Evolutionary conservation across 768 basidiomycete genomes (phyloP).

Genomic region (Termitomyces sp.): DNA sequence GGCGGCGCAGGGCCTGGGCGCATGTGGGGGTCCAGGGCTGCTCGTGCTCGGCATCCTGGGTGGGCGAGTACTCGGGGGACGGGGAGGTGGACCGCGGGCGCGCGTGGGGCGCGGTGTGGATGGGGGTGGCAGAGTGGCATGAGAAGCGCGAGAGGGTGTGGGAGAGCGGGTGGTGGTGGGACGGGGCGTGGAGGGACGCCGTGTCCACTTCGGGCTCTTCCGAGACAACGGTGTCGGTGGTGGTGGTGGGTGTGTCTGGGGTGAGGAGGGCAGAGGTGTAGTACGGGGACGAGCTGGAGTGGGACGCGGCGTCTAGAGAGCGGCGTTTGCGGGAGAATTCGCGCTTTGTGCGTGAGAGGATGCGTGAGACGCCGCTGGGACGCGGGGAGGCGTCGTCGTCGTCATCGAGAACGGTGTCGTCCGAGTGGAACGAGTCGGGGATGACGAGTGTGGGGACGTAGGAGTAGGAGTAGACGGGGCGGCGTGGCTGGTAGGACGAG

Average conservation of each 20-base stretch:
- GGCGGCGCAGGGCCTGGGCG: slow-evolving; percentile 41
- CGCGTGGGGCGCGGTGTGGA: not conserved
- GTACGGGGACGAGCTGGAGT: not conserved
- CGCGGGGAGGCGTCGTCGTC: slow-evolving; percentile 13
- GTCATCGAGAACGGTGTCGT: slow-evolving; percentile 22
- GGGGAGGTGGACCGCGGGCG: not conserved
- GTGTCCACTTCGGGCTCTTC: not conserved
- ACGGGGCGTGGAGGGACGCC: not conserved
- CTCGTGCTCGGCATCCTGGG: slow-evolving; percentile 7
- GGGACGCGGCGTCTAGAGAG: slow-evolving; percentile 9
- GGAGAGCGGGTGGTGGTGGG: slow-evolving; percentile 1
- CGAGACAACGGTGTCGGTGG: not conserved
- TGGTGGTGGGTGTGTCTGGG: slow-evolving; percentile 2
- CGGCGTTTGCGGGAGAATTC: slow-evolving; percentile 9
- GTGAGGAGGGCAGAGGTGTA: slow-evolving; percentile 6
- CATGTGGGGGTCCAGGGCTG: slow-evolving; percentile 49
- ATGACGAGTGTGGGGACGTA: slow-evolving; percentile 12
- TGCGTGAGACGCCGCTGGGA: slow-evolving; percentile 20
- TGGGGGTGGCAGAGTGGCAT: not conserved
- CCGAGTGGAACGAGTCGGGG: slow-evolving; percentile 23
- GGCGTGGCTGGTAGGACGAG: slow-evolving; percentile 7
- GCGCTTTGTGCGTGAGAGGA: slow-evolving; percentile 13
- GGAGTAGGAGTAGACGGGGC: slow-evolving; percentile 7
- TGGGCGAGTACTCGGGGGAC: slow-evolving; percentile 1
- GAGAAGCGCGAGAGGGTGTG: slow-evolving; percentile 3